Evolutionary conservation across 2,329 filamentous ascomycete species (phyloP).

Genomic region (Macrophomina tecta): DNA sequence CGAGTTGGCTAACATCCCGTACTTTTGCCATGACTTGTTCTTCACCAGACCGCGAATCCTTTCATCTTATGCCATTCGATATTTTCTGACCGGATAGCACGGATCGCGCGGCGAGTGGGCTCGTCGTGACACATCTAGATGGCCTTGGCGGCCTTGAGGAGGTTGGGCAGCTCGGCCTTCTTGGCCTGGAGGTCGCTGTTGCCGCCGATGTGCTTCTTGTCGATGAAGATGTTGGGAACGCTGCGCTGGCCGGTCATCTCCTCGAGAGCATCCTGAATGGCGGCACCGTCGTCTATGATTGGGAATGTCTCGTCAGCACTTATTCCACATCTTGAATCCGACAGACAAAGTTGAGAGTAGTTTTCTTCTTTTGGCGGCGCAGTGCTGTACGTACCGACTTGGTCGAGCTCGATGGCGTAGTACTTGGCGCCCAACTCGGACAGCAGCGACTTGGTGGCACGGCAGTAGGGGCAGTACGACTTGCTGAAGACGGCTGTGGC

Average conservation of each 20-base stretch:
- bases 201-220: slow-evolving; percentile 88
- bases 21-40: too few relatives aligned
- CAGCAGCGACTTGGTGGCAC: slow-evolving; percentile 76
- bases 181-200: slow-evolving; percentile 85
- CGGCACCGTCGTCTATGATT: slow-evolving; percentile 75
- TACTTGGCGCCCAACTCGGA: slow-evolving; percentile 73
- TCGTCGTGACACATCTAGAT: slow-evolving; percentile 50
- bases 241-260: slow-evolving; percentile 83
- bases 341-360: too few relatives aligned
- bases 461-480: slow-evolving; percentile 95
- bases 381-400: slow-evolving; percentile 69
- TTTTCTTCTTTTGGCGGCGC: too few relatives aligned
- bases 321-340: background rate
- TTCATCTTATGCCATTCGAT: too few relatives aligned
- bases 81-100: too few relatives aligned
- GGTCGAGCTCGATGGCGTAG: slow-evolving; percentile 80
- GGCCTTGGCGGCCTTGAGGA: slow-evolving; percentile 70
- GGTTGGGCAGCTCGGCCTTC: slow-evolving; percentile 65
- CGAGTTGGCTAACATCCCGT: background rate
- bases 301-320: slow-evolving; percentile 31
- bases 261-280: slow-evolving; percentile 80
- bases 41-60: too few relatives aligned
- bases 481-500: slow-evolving; percentile 88
- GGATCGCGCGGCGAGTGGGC: too few relatives aligned
- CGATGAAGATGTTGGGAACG: slow-evolving; percentile 96